phyloP scores from a whole-genome alignment of 176 grass and related monocot genomes.

The Tuctoria greenei region DNA sequence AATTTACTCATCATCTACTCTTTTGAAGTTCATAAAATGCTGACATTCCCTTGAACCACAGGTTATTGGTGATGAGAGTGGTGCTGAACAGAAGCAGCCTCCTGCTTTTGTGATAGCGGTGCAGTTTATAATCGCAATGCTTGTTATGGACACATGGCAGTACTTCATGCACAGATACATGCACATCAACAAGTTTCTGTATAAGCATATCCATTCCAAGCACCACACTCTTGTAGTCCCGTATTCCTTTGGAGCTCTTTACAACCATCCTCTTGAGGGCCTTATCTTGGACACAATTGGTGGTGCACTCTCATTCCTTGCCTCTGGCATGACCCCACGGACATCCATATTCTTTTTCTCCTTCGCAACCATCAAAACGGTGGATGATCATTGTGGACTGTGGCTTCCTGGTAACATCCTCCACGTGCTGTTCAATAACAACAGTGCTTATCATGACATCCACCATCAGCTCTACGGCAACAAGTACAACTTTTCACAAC shows the following conservation, averaged over 20 bases:
- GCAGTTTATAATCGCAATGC: constrained; percentile 66
- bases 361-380: constrained; percentile 78
- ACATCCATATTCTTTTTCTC: constrained; percentile 84
- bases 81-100: constrained; percentile 47
- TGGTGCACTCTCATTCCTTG: constrained; percentile 73
- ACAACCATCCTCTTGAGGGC: constrained; percentile 90
- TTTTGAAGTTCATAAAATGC: constrained; percentile 7
- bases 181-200: constrained; percentile 79
- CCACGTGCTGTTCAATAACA: constrained; percentile 65
- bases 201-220: constrained; percentile 86
- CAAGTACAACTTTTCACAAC: constrained; percentile 91
- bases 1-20: constrained; percentile 9
- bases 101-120: constrained; percentile 41
- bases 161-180: constrained; percentile 95
- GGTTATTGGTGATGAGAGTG: constrained; percentile 70
- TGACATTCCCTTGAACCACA: constrained; percentile 37
- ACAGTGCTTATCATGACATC: constrained; percentile 81
- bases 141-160: constrained; percentile 92
- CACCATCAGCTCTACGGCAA: constrained; percentile 76
- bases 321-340: constrained; percentile 74
- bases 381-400: constrained; percentile 82
- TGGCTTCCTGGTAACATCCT: constrained; percentile 79
- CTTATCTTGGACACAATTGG: constrained; percentile 78
- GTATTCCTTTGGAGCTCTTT: constrained; percentile 80
- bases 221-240: constrained; percentile 80